phyloP scores from a whole-genome alignment of 176 grass and related monocot genomes.

The Melocanna baccifera region DNA sequence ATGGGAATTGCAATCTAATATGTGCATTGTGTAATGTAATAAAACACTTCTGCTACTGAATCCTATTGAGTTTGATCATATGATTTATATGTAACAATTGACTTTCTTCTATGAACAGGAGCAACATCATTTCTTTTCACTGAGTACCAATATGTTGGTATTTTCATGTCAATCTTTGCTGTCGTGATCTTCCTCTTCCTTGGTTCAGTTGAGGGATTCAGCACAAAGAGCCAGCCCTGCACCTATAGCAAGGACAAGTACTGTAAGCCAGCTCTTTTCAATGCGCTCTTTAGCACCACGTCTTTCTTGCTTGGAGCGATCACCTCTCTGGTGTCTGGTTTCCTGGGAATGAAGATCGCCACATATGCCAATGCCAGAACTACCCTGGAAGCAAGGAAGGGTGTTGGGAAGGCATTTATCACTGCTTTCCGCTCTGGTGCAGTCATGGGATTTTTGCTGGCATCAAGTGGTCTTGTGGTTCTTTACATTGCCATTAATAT shows the following conservation, averaged over 20 bases:
- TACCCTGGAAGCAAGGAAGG: slow-evolving; percentile 84
- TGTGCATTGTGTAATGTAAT: not conserved
- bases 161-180: slow-evolving; percentile 57
- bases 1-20: not conserved
- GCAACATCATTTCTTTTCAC: slow-evolving; percentile 67
- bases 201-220: slow-evolving; percentile 68
- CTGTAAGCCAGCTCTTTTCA: slow-evolving; percentile 75
- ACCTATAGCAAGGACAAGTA: slow-evolving; percentile 59
- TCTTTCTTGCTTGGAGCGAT: slow-evolving; percentile 87
- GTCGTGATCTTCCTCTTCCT: slow-evolving; percentile 61
- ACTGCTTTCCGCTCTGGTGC: slow-evolving; percentile 80
- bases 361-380: slow-evolving; percentile 88
- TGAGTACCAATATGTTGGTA: slow-evolving; percentile 60
- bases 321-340: slow-evolving; percentile 85
- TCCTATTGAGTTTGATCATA: not conserved
- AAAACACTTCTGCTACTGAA: not conserved
- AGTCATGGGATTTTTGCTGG: slow-evolving; percentile 85
- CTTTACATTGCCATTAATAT: slow-evolving; percentile 79
- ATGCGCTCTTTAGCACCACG: slow-evolving; percentile 63
- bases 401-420: slow-evolving; percentile 87
- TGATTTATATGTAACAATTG: slow-evolving; percentile 11
- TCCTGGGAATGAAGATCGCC: slow-evolving; percentile 89
- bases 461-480: slow-evolving; percentile 77
- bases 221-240: slow-evolving; percentile 63
- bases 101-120: slow-evolving; percentile 39